Evolutionary conservation across 192 early-diverging fungal genomes (phyloP).

Genomic region (Umbelopsis ramanniana): DNA sequence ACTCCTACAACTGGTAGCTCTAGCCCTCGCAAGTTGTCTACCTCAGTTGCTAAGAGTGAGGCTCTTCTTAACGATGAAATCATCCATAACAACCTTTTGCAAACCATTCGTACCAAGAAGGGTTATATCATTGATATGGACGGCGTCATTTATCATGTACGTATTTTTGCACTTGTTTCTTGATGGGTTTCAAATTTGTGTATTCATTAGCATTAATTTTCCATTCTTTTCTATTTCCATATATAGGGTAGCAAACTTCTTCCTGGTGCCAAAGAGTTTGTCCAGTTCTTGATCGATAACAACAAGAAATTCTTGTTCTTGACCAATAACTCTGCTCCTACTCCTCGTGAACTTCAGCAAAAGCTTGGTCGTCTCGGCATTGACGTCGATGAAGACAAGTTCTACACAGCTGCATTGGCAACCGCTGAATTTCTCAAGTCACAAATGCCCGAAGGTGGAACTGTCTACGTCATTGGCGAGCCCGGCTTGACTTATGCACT

Average conservation of each 20-base stretch:
- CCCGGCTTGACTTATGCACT: constrained; percentile 61
- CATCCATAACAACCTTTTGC: constrained; percentile 37
- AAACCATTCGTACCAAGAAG: constrained; percentile 48
- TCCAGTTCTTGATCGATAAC: constrained; percentile 51
- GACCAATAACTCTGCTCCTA: constrained; percentile 68
- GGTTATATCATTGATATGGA: constrained; percentile 70
- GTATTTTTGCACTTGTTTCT: neutral
- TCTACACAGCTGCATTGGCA: constrained; percentile 62
- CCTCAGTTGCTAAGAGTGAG: constrained; percentile 29
- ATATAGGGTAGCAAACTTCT: constrained; percentile 48
- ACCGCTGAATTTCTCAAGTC: constrained; percentile 61
- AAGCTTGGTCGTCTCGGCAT: constrained; percentile 60
- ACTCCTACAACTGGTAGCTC: constrained; percentile 1
- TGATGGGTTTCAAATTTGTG: constrained; percentile 23
- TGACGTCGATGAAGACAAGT: constrained; percentile 52
- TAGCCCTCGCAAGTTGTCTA: constrained; percentile 23
- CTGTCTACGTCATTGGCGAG: constrained; percentile 64
- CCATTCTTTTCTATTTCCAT: neutral
- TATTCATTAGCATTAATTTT: neutral
- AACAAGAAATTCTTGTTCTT: constrained; percentile 65
- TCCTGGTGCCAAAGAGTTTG: constrained; percentile 63
- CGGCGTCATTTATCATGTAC: constrained; percentile 64
- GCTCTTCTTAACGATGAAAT: constrained; percentile 35
- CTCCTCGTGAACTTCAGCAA: constrained; percentile 60
- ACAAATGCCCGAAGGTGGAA: constrained; percentile 55